Base-by-base conservation (phyloP, 2,329 filamentous ascomycete genomes). In the Phialophora chinensis region DNA sequence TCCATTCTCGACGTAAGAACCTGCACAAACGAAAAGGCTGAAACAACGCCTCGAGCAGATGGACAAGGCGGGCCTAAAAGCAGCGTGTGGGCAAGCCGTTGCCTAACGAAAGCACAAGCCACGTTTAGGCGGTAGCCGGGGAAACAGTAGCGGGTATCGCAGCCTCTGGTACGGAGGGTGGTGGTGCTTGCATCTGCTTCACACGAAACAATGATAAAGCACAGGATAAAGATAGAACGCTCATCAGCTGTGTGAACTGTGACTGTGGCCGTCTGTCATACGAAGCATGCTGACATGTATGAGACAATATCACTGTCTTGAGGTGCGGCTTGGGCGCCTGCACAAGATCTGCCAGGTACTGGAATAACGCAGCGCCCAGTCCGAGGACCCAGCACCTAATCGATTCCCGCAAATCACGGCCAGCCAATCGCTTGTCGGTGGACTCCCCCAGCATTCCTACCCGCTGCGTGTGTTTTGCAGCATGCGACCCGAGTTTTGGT, bases 11-110 rank as follows among this genome's bases (percentile, higher is more conserved):
- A 29, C 10, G 10, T n/a, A 17, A 27, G 25, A n/a, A 25, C 10
- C 49, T 52, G 20, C 49, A 52, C 49, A 52, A 50, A 23, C 27
- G 59, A 44, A 44, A 53, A 61, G 59, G 59, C 59, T 61, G 59
- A 61, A 61, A 61, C 59, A 8, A 38, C 33, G 20, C 2, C n/a
- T 17, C 25, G 27, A n/a, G 38, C 10, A 17, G 59, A 5, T 7
- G 31, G 33, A 33, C 14, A n/a, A 27, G 42, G 17, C 42, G 54
- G 20, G 44, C n/a, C 33, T 29, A 57, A 57, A 27, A 42, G 33
- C 31, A 14, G 35, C 12, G 17, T 10, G n/a, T 11, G 56, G 38
- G 25, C 35, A 44, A 10, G 12, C 25, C 55, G 4, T 10, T 23
- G 23, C 23, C 23, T 27, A 12, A 60, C 57, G 8, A 33, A 33